Evolutionary conservation across 768 basidiomycete genomes (phyloP), one percentile per base, ranked within the genome.

Genomic region (Asterophora parasitica): DNA sequence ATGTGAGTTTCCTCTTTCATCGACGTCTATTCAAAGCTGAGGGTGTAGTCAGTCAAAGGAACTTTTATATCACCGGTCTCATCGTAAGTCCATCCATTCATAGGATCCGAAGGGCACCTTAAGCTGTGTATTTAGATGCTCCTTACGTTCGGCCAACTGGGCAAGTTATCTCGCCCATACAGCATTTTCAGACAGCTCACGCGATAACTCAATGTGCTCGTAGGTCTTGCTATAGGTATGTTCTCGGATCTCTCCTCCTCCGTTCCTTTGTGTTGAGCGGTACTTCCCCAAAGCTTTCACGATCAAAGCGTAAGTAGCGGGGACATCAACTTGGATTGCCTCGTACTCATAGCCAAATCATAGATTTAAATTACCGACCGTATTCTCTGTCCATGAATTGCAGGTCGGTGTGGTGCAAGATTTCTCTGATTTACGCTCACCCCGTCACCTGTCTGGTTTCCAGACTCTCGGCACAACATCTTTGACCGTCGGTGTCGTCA

Each of bases 41-140:
- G 43, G 11, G 33, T 43, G 42, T 42, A 85, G 83, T 85, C 53
- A 84, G 83, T 65, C 66, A 73, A 30, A 65, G 69, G 28, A 85
- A 84, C 52, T 58, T 73, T 15, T 75, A 57, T 52, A 67, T 83
- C 16, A 79, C 81, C 1, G 72, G 67, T 3, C 50, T 77, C 34
- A 71, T 84, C 46, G 82, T 84, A 46, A 61, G 78, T 67, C 20
- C 15, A 41, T 16, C n/a, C 16, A 46, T 7, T 43, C 11, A 3
- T 41, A 13, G 50, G n/a, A n/a, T 2, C 5, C 23, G 10, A 13
- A 39, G 1, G 4, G 4, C 12, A 2, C 15, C 6, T 20, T 27
- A 11, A 15, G 11, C 11, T 32, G 12, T 26, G n/a, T 8, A 13
- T 26, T 28, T 4, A 83, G 81, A 13, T 77, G 35, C 16, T 75